Conservation (phyloP, 805 yeast genomes). For the Candida insectorum region DNA sequence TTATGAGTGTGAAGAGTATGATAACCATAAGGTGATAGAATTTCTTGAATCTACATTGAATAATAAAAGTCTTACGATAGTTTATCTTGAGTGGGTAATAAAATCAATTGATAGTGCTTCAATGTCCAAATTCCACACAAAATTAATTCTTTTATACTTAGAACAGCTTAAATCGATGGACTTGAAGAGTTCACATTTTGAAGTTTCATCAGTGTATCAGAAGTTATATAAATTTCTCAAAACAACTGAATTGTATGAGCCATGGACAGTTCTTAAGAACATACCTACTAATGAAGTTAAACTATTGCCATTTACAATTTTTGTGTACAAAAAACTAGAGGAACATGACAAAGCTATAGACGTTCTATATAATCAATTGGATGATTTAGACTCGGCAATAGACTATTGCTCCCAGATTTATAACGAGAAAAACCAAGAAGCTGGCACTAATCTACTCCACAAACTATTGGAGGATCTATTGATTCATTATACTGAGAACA, state of each 20-base stretch:
- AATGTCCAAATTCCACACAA: conserved; percentile 30
- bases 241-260: conserved; percentile 30
- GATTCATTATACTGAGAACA: conserved; percentile 31
- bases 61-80: conserved; percentile 18
- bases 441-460: conserved; percentile 47
- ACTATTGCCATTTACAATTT: conserved; percentile 47
- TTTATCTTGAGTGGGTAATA: conserved; percentile 47
- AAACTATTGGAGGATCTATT: conserved; percentile 48
- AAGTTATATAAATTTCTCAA: conserved; percentile 33
- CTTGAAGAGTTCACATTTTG: conserved; percentile 9
- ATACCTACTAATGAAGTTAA: conserved; percentile 30
- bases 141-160: conserved; percentile 30
- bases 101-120: conserved; percentile 34
- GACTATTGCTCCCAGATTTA: conserved; percentile 55
- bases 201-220: conserved; percentile 16
- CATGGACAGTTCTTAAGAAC: conserved; percentile 30
- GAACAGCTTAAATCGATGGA: conserved; percentile 9
- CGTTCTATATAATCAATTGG: conserved; percentile 54
- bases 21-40: conserved; percentile 50
- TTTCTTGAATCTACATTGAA: conserved; percentile 36
- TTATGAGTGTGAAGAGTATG: conserved; percentile 55
- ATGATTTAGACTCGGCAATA: conserved; percentile 57
- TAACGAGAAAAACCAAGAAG: conserved; percentile 22
- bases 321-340: conserved; percentile 55
- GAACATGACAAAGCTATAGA: conserved; percentile 63